Evolutionary conservation across 352 stramenopile species (phyloP).

Genomic region (Phytophthora ramorum): DNA sequence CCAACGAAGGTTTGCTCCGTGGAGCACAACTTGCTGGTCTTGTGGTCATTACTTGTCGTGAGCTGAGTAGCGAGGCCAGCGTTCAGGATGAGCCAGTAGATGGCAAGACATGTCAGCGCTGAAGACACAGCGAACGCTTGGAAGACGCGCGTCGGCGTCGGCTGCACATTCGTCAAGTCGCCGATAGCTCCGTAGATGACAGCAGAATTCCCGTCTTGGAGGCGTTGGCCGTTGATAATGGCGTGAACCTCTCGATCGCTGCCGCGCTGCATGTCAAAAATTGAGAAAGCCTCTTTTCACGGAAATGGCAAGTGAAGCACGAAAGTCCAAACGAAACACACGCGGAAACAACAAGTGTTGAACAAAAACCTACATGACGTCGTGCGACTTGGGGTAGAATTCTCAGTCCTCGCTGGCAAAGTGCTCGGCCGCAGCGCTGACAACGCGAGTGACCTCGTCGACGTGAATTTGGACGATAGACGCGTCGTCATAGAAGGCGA

Average conservation of each 20-base stretch:
- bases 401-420: neutral
- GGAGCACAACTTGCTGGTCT: conserved; percentile 6
- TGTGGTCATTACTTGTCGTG: neutral
- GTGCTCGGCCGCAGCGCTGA: conserved; percentile 26
- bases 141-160: neutral
- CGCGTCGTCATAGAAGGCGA: conserved; percentile 42
- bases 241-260: neutral
- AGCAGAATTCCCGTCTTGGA: neutral
- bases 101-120: neutral
- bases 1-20: conserved; percentile 42
- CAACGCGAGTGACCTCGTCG: conserved; percentile 37
- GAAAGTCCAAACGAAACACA: neutral
- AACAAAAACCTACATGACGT: neutral
- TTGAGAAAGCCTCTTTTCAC: neutral
- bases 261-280: neutral
- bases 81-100: neutral
- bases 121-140: neutral
- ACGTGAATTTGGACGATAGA: conserved; percentile 42
- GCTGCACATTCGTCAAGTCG: neutral
- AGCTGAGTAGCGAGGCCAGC: neutral
- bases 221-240: neutral
- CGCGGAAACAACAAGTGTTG: neutral
- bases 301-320: neutral
- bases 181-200: neutral
- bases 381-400: neutral